Base-by-base conservation (phyloP, 805 yeast genomes). In the Barnettozyma wickerhamii region DNA sequence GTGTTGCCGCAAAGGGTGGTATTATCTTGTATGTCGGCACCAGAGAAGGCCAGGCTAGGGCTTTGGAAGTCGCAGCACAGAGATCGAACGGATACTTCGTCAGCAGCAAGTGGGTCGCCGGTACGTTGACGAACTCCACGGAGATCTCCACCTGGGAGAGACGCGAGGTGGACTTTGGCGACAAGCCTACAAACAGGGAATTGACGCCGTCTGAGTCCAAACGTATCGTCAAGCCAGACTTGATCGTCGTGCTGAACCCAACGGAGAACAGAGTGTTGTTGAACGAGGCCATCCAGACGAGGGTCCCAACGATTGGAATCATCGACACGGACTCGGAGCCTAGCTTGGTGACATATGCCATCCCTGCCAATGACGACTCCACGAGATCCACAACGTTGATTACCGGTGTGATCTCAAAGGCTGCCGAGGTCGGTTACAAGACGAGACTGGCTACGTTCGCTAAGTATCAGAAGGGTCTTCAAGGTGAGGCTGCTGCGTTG, bases 321-420 rank as follows among this genome's bases (percentile, higher is more conserved):
- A 79, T 93, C 47, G 99, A 93, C 65, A 90, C 98, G 18, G 91
- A 93, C 63, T 80, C 84, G 60, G 96, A 93, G 59, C 95, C 97
- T 7, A 76, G 85, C 13, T 66, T 84, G 51, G 85, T 91, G 40
- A 88, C 96, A 2, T 93, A 93, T 58, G 95, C 98, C 38, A 85
- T 93, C 50, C 98, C 98, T 14, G 95, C 95, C 48, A 93, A 93
- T 60, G 98, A 93, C 61, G 97, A 90, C 60, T 83, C 95, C 7
- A 66, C 79, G 43, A 77, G 99, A 62, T 76, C 95, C 7, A 79
- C 84, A 9, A 82, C 86, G 48, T 69, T 93, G 49, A 74, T 93
- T 51, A 67, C 79, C 40, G 97, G 98, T 44, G 81, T 90, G 15
- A 71, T 93, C 46, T 81, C 93, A 18, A 81, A 75, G 56, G 90